Percentiles rank a stretch among this genome's conserved stretches.
These are phyloP conservation scores for Verticillium dahliae DNA, from an alignment of 2,329 filamentous ascomycete species.

Conservation along the genomic window DNA sequence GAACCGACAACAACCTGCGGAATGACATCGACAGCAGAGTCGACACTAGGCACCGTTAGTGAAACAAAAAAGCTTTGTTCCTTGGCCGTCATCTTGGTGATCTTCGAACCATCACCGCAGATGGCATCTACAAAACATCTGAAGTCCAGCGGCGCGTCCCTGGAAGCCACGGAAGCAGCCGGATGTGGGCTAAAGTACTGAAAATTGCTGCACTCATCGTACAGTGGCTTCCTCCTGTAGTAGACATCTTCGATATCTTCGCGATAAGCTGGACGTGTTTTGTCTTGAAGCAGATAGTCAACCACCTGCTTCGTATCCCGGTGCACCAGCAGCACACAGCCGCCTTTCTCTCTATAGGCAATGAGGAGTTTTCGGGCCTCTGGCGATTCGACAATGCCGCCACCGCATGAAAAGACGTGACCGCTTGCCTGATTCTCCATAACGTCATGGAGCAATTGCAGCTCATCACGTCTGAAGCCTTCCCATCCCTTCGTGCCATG, in stretches of 20 bases:
- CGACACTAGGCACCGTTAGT: conserved; percentile 73
- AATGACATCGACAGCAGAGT: conserved; percentile 56
- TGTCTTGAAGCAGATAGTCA: conserved; percentile 80
- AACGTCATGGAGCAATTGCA: conserved; percentile 65
- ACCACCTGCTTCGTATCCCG: conserved; percentile 84
- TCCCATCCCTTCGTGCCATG: conserved; percentile 70
- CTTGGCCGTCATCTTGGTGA: conserved; percentile 28
- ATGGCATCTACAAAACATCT: conserved; percentile 55
- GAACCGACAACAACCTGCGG: conserved; percentile 72
- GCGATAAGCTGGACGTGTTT: conserved; percentile 84
- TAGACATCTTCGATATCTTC: conserved; percentile 92
- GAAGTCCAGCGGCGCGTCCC: conserved; percentile 47
- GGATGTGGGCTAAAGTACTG: conserved; percentile 79
- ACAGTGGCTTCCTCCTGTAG: conserved; percentile 82
- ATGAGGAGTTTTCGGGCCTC: conserved; percentile 71
- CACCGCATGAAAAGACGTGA: conserved; percentile 87
- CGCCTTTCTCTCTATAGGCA: conserved; percentile 67
- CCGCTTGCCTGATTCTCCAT: conserved; percentile 69
- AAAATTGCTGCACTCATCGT: conserved; percentile 86
- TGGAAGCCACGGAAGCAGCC: conserved; percentile 11
- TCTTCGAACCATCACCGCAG: conserved; percentile 15
- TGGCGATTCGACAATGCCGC: conserved; percentile 82
- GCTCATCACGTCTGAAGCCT: conserved; percentile 74
- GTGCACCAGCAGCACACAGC: conserved; percentile 81
- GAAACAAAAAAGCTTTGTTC: conserved; percentile 88